phyloP scores from a whole-genome alignment of 306 rosid genomes.

The Prunus padus region DNA sequence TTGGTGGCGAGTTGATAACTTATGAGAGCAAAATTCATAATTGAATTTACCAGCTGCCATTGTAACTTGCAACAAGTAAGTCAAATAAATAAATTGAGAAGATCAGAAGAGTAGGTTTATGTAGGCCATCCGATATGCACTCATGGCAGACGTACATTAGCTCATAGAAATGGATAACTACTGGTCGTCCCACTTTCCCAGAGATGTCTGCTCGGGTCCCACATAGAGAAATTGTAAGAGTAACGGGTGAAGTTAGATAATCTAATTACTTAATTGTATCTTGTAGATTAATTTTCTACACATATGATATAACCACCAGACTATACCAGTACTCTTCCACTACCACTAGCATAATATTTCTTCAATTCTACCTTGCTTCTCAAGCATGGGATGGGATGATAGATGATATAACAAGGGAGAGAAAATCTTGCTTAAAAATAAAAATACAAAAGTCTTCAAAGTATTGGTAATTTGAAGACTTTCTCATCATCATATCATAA shows the following conservation, averaged over 20 bases:
- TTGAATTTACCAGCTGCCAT: constrained; percentile 2
- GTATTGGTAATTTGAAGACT: too few species aligned
- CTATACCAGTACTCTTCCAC: background rate
- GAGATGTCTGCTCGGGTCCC: constrained; percentile 17
- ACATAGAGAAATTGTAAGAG: constrained; percentile 3
- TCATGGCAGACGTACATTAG: background rate
- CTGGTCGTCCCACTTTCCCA: background rate
- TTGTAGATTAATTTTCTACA: background rate
- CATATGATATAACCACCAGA: background rate
- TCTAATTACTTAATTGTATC: constrained; percentile 7
- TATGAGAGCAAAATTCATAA: background rate
- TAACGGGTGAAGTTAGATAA: constrained; percentile 19
- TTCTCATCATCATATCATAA: too few species aligned
- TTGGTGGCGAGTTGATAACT: background rate
- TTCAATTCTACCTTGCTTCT: background rate
- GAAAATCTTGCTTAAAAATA: background rate
- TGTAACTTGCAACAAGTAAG: background rate
- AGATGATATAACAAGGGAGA: background rate
- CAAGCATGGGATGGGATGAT: background rate
- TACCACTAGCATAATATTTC: background rate
- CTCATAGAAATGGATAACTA: background rate
- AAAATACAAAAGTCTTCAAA: too few species aligned
- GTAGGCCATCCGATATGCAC: background rate
- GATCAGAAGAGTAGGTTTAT: background rate
- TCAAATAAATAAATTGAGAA: background rate